These are phyloP conservation scores for Simmondsia chinensis DNA, from an alignment of 148 eudicot species.

Conservation along the genomic window DNA sequence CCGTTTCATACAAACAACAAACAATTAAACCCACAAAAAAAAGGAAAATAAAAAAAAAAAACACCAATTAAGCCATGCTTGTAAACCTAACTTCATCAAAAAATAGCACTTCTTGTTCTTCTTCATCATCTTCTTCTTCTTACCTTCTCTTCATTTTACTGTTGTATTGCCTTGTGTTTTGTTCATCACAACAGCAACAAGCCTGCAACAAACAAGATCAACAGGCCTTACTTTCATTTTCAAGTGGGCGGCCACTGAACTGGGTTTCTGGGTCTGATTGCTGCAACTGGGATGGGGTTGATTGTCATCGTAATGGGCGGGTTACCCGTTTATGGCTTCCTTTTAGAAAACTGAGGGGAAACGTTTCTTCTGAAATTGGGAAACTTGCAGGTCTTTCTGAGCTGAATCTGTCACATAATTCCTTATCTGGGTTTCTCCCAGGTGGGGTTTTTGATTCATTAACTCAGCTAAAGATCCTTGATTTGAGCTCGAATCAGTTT, in stretches of 20 bases:
- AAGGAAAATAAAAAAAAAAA: not conserved
- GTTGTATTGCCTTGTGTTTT: slow-evolving; percentile 14
- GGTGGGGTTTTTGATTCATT: slow-evolving; percentile 43
- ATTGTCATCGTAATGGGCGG: slow-evolving; percentile 34
- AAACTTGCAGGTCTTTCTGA: slow-evolving; percentile 41
- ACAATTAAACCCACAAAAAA: slow-evolving; percentile 14
- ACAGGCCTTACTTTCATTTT: slow-evolving; percentile 40
- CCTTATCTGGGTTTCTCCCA: slow-evolving; percentile 53
- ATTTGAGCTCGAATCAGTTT: slow-evolving; percentile 59
- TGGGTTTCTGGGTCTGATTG: slow-evolving; percentile 52
- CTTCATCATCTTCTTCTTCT: too few species aligned
- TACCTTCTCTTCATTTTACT: slow-evolving; percentile 20
- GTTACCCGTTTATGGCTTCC: slow-evolving; percentile 46
- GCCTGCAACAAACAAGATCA: slow-evolving; percentile 39
- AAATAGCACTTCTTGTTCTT: slow-evolving; percentile 8
- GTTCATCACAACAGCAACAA: slow-evolving; percentile 28
- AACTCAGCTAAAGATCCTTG: slow-evolving; percentile 36
- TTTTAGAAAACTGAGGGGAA: slow-evolving; percentile 36
- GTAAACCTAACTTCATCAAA: slow-evolving; percentile 21
- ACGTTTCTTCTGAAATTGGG: slow-evolving; percentile 29
- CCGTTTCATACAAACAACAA: slow-evolving; percentile 10
- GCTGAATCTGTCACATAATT: slow-evolving; percentile 59
- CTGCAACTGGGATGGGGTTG: slow-evolving; percentile 72
- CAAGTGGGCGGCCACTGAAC: slow-evolving; percentile 23
- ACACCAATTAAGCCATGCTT: slow-evolving; percentile 32